Evolutionary conservation across 83 land plant species (phyloP).

Genomic region (Thuja plicata): DNA sequence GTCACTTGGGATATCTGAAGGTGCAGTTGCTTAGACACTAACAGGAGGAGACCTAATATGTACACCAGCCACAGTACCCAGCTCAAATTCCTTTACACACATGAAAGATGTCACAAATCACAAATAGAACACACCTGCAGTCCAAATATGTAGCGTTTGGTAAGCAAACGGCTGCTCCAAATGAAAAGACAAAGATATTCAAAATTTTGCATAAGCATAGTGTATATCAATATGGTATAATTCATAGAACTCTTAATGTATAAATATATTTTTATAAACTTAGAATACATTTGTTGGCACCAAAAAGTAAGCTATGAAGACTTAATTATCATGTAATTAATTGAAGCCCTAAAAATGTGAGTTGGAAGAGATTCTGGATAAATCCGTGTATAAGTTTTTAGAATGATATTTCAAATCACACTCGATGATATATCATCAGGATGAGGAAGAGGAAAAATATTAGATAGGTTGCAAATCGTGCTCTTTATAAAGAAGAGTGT

Average conservation of each 20-base stretch:
- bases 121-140: slow-evolving; percentile 5
- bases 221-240: neutral
- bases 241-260: neutral
- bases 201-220: neutral
- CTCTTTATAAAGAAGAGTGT: no score
- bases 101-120: neutral
- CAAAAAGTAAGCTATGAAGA: no score
- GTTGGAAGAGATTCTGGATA: no score
- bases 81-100: neutral
- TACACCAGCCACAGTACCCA: neutral
- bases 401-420: no score
- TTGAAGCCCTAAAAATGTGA: no score
- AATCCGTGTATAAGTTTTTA: no score
- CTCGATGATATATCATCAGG: no score
- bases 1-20: slow-evolving; percentile 40
- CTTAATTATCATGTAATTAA: no score
- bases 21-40: slow-evolving; percentile 1
- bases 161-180: neutral
- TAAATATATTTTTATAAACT: no score
- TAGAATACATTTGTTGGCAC: no score
- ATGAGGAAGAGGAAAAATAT: no score
- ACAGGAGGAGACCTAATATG: neutral
- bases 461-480: no score
- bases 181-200: neutral
- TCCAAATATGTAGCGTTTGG: neutral